phyloP scores from a whole-genome alignment of 768 basidiomycete species.

The Tylopilus vinaceipallidus region DNA sequence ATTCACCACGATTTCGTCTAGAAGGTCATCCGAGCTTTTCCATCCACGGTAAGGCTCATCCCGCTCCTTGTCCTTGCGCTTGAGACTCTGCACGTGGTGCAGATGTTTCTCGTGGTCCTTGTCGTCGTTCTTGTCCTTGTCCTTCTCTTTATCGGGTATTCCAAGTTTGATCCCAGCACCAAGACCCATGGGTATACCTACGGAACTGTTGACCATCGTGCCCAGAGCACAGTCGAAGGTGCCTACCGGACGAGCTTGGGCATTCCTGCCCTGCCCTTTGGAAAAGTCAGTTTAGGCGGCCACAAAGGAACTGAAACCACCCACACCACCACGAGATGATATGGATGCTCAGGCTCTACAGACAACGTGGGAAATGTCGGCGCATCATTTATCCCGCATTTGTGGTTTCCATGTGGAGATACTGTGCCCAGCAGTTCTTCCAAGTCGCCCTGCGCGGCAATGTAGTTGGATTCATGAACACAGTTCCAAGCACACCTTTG shows the following conservation, averaged over 20 bases:
- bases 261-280: slow-evolving; percentile 73
- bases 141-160: slow-evolving; percentile 45
- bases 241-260: slow-evolving; percentile 67
- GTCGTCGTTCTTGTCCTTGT: slow-evolving; percentile 32
- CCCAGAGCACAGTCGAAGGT: not conserved
- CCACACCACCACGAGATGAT: slow-evolving; percentile 78
- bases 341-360: slow-evolving; percentile 58
- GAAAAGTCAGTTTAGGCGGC: slow-evolving; percentile 22
- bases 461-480: slow-evolving; percentile 3
- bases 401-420: slow-evolving; percentile 37
- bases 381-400: slow-evolving; percentile 21
- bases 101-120: slow-evolving; percentile 32
- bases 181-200: slow-evolving; percentile 76
- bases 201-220: slow-evolving; percentile 1
- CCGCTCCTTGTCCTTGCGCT: slow-evolving; percentile 39
- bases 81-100: slow-evolving; percentile 26
- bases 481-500: slow-evolving; percentile 49
- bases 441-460: slow-evolving; percentile 58
- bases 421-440: slow-evolving; percentile 69
- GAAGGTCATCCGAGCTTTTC: slow-evolving; percentile 37
- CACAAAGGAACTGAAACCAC: slow-evolving; percentile 24
- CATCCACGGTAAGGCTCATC: slow-evolving; percentile 33
- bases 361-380: slow-evolving; percentile 46
- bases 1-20: slow-evolving; percentile 31
- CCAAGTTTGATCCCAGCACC: slow-evolving; percentile 76